phyloP scores from a whole-genome alignment of 2,329 filamentous ascomycete species.

The Cryphonectria japonica region DNA sequence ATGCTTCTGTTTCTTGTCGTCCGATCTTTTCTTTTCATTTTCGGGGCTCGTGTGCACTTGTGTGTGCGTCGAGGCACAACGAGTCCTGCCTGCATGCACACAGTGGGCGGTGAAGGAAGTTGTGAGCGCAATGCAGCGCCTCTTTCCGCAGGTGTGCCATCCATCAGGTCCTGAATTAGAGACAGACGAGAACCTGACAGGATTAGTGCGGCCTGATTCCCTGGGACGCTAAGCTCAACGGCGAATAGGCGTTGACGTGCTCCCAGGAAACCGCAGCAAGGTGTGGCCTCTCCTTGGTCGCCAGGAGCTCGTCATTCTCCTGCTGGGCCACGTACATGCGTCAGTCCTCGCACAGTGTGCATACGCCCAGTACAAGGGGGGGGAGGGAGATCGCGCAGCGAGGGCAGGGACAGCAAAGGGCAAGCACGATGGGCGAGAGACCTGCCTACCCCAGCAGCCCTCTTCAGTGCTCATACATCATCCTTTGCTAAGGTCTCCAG shows the following conservation, averaged over 20 bases:
- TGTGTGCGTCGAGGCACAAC: neutral
- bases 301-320: conserved; percentile 6
- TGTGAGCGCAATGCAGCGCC: conserved; percentile 2
- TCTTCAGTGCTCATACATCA: neutral
- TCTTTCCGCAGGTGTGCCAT: conserved; percentile 15
- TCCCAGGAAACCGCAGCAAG: neutral
- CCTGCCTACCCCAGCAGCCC: neutral
- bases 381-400: neutral
- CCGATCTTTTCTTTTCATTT: neutral
- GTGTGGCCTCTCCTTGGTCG: neutral
- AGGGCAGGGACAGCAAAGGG: neutral
- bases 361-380: neutral
- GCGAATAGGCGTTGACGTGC: conserved; percentile 6
- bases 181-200: conserved; percentile 14
- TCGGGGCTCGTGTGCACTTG: too few relatives aligned
- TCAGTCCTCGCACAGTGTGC: neutral
- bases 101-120: conserved; percentile 11
- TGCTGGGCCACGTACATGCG: neutral
- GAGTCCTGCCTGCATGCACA: neutral
- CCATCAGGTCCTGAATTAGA: conserved; percentile 14
- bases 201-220: neutral
- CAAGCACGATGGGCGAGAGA: neutral
- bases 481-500: conserved; percentile 2
- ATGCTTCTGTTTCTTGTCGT: neutral
- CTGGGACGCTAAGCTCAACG: conserved; percentile 19